Evolutionary conservation across 2,329 filamentous ascomycete genomes (phyloP).

Genomic region (Neopestalotiopsis rosae): DNA sequence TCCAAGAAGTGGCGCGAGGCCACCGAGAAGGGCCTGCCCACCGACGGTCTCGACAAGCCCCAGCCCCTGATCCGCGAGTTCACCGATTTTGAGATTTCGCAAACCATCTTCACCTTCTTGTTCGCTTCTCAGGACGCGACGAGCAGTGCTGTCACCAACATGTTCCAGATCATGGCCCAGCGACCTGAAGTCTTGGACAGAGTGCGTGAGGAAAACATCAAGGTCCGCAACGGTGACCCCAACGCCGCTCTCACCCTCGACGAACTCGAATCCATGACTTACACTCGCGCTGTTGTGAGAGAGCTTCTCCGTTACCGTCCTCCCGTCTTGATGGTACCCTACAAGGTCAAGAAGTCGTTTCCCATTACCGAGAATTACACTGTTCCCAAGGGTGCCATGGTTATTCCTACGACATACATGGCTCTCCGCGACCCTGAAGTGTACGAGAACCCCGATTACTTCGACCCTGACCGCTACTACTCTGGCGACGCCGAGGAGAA

Average conservation of each 20-base stretch:
- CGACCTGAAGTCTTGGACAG: constrained; percentile 90
- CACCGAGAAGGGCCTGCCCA: constrained; percentile 71
- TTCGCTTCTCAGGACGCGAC: constrained; percentile 98
- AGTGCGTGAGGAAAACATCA: constrained; percentile 88
- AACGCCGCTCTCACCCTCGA: constrained; percentile 78
- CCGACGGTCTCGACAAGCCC: constrained; percentile 79
- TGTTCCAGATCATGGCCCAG: constrained; percentile 94
- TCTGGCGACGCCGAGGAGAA: constrained; percentile 85
- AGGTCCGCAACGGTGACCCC: constrained; percentile 75
- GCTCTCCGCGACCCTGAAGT: constrained; percentile 91
- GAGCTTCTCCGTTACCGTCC: constrained; percentile 93
- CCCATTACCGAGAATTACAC: constrained; percentile 87
- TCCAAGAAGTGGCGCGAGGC: constrained; percentile 83
- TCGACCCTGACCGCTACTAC: constrained; percentile 92
- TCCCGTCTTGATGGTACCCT: constrained; percentile 96
- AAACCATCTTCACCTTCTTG: constrained; percentile 94
- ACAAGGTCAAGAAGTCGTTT: constrained; percentile 93
- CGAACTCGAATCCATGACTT: constrained; percentile 84
- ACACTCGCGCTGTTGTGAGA: constrained; percentile 90
- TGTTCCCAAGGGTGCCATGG: constrained; percentile 93
- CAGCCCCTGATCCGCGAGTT: constrained; percentile 83
- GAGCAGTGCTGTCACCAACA: constrained; percentile 89
- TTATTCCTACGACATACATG: constrained; percentile 89
- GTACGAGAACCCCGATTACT: constrained; percentile 87
- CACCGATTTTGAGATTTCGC: constrained; percentile 87